phyloP scores from a whole-genome alignment of 352 stramenopile genomes.

The Phytophthora cajani region DNA sequence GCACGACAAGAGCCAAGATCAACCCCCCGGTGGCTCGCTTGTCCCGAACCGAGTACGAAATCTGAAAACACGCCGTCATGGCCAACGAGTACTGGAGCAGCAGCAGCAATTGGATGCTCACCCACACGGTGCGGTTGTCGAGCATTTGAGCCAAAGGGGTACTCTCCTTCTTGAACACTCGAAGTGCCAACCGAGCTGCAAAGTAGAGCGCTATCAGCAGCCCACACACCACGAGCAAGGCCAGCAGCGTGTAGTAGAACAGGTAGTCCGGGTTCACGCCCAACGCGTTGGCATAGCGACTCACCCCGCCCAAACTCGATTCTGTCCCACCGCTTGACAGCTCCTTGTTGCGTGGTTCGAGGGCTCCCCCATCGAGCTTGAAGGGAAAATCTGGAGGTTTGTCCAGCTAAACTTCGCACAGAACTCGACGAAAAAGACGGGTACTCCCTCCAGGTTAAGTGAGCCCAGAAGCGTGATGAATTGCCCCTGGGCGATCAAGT shows the following conservation, averaged over 20 bases:
- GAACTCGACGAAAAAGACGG: constrained; percentile 57
- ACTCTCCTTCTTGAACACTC: constrained; percentile 26
- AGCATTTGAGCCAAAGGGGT: constrained; percentile 28
- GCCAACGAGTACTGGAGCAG: constrained; percentile 54
- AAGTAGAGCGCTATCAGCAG: constrained; percentile 43
- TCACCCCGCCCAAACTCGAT: constrained; percentile 36
- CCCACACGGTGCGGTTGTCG: constrained; percentile 52
- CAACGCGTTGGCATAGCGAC: constrained; percentile 46
- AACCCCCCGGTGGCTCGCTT: constrained; percentile 25
- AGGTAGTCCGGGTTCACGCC: constrained; percentile 48
- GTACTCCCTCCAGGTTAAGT: constrained; percentile 48
- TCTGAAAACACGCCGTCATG: constrained; percentile 59
- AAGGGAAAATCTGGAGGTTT: constrained; percentile 57
- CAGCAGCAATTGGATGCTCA: constrained; percentile 46
- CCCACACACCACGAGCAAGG: constrained; percentile 31
- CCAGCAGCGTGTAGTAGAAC: constrained; percentile 61
- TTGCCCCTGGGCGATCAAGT: constrained; percentile 52
- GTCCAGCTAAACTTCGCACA: constrained; percentile 58
- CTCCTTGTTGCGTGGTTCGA: background rate
- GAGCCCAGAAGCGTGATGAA: constrained; percentile 58
- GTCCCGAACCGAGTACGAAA: constrained; percentile 37
- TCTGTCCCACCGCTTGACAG: constrained; percentile 17
- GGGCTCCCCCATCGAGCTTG: background rate
- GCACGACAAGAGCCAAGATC: constrained; percentile 40
- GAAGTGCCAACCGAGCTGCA: constrained; percentile 34